Evolutionary conservation across 1,139 yeast genomes (phyloP).

Genomic region (Torulaspora globosa): DNA sequence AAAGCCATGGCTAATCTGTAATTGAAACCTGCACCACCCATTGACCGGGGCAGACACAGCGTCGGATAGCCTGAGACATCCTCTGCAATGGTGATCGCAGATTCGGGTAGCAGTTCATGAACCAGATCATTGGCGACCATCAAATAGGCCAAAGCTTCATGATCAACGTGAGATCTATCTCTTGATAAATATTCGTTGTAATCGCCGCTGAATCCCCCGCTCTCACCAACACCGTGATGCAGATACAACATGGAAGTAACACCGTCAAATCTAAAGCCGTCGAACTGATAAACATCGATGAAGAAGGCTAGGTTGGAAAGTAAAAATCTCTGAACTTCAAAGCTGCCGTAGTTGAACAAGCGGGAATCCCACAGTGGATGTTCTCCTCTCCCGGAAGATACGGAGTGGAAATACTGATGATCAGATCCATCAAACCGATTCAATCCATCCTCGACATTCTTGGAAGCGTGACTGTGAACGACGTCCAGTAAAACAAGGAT

Average conservation of each 20-base stretch:
- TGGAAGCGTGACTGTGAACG: slow-evolving; percentile 94
- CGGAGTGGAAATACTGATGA: slow-evolving; percentile 79
- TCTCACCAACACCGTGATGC: slow-evolving; percentile 88
- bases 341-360: slow-evolving; percentile 82
- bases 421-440: slow-evolving; percentile 95
- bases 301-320: slow-evolving; percentile 84
- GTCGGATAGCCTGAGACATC: slow-evolving; percentile 99
- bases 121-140: slow-evolving; percentile 84
- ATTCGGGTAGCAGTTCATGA: slow-evolving; percentile 47
- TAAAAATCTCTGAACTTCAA: slow-evolving; percentile 84
- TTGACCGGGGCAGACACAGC: slow-evolving; percentile 63
- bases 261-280: slow-evolving; percentile 96
- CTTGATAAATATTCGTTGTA: slow-evolving; percentile 81
- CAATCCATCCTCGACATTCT: slow-evolving; percentile 89
- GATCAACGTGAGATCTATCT: slow-evolving; percentile 69
- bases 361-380: slow-evolving; percentile 96
- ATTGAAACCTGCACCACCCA: slow-evolving; percentile 92
- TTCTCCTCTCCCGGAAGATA: slow-evolving; percentile 54
- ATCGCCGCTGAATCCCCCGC: slow-evolving; percentile 82
- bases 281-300: slow-evolving; percentile 79
- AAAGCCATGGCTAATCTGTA: slow-evolving; percentile 94
- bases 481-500: slow-evolving; percentile 83
- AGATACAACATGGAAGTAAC: slow-evolving; percentile 88
- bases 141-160: slow-evolving; percentile 79
- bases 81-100: slow-evolving; percentile 83